These are phyloP conservation scores for Gastroboletus turbinatus DNA, from an alignment of 1,284 basidiomycete species.

Conservation along the genomic window DNA sequence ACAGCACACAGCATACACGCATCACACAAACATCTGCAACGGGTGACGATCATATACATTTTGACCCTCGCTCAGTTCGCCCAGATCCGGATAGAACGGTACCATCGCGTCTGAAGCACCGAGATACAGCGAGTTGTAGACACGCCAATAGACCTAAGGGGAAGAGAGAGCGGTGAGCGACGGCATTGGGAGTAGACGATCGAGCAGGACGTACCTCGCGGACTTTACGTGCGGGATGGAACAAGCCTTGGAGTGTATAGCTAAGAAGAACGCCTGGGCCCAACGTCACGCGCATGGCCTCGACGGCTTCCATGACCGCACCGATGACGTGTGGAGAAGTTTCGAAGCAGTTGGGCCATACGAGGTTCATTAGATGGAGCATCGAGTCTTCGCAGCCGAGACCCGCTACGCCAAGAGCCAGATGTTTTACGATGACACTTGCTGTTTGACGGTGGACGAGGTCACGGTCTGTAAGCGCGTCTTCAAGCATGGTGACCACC, in stretches of 20 bases:
- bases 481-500: slow-evolving; percentile 96
- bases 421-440: slow-evolving; percentile 98
- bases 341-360: slow-evolving; percentile 99
- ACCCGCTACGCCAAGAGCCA: slow-evolving; percentile 95
- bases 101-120: slow-evolving; percentile 90
- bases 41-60: slow-evolving; percentile 88
- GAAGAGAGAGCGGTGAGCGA: background rate
- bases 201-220: slow-evolving; percentile 66
- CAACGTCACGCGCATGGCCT: slow-evolving; percentile 94
- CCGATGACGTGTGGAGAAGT: slow-evolving; percentile 98
- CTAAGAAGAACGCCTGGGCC: slow-evolving; percentile 92
- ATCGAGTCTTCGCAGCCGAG: slow-evolving; percentile 98
- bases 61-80: slow-evolving; percentile 84
- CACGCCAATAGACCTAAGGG: slow-evolving; percentile 75
- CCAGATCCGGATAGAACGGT: slow-evolving; percentile 91
- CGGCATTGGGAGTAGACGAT: slow-evolving; percentile 5
- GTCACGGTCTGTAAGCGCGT: slow-evolving; percentile 96
- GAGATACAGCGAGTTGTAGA: slow-evolving; percentile 90
- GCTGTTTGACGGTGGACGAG: slow-evolving; percentile 98
- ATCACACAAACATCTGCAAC: slow-evolving; percentile 76
- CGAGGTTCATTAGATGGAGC: slow-evolving; percentile 95
- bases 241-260: slow-evolving; percentile 90
- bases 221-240: slow-evolving; percentile 95
- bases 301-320: slow-evolving; percentile 94
- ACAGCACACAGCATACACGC: slow-evolving; percentile 6